Conservation (phyloP, 1,284 basidiomycete genomes). For the Cystobasidiaceae sp. region DNA sequence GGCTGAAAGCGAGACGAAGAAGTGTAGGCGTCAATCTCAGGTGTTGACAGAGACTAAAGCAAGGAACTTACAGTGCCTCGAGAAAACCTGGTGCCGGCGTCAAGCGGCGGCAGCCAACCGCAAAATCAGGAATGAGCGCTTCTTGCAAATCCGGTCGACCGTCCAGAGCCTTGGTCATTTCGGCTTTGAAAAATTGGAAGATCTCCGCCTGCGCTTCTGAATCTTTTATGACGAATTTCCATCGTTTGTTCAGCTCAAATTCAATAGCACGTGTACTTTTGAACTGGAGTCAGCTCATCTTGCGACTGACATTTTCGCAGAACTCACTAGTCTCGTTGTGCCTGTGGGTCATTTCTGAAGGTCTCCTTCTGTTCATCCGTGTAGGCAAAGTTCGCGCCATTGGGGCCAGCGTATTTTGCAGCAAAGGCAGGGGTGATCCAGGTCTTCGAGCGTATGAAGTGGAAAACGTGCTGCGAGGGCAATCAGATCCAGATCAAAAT, state of each 20-base stretch:
- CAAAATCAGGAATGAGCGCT: constrained; percentile 17
- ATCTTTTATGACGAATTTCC: constrained; percentile 25
- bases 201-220: constrained; percentile 12
- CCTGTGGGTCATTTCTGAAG: neutral
- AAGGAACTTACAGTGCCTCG: neutral
- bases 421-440: constrained; percentile 44
- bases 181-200: constrained; percentile 19
- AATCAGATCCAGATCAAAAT: neutral
- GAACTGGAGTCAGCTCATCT: neutral
- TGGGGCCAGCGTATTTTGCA: constrained; percentile 34
- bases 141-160: constrained; percentile 16
- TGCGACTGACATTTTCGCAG: too few relatives aligned
- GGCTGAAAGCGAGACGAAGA: neutral
- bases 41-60: neutral
- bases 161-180: constrained; percentile 14
- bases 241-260: constrained; percentile 23
- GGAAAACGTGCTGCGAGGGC: constrained; percentile 35
- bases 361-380: constrained; percentile 40
- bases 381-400: constrained; percentile 39
- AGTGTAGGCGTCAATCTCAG: neutral
- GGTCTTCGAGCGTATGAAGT: constrained; percentile 39
- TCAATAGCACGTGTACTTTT: constrained; percentile 11
- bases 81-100: constrained; percentile 12
- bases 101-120: constrained; percentile 9
- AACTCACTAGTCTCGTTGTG: constrained; percentile 19